Percentiles rank a stretch among this genome's conserved stretches.
Conservation (phyloP, 768 basidiomycete species). For the Russula ochroleuca region DNA sequence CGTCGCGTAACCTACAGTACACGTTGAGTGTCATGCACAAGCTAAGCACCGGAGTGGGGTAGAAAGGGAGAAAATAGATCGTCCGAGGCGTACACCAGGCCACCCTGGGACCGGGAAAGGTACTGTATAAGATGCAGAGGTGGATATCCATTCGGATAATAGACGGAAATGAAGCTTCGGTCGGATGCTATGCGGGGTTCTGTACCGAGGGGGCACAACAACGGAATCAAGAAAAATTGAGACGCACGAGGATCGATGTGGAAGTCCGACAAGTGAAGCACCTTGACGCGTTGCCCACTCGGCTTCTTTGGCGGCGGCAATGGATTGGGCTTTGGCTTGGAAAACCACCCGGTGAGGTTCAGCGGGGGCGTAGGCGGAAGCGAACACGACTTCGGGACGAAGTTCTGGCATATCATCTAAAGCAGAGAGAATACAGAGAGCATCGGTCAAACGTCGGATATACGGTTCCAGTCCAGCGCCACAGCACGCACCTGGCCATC, state of each 20-base stretch:
- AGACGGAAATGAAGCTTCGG: not conserved
- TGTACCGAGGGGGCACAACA: not conserved
- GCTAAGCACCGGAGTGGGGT: not conserved
- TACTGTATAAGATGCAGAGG: too few species aligned
- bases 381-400: conserved; percentile 49
- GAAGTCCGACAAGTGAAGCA: conserved; percentile 72
- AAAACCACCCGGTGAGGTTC: conserved; percentile 65
- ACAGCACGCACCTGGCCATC: conserved; percentile 57
- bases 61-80: not conserved
- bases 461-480: not conserved
- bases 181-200: not conserved
- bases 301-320: conserved; percentile 54
- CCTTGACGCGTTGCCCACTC: conserved; percentile 63
- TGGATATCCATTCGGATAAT: not conserved
- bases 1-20: conserved; percentile 53
- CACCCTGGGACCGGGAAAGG: not conserved
- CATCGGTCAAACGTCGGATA: not conserved
- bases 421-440: not conserved
- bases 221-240: not conserved
- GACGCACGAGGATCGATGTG: conserved; percentile 67
- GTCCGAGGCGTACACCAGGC: not conserved
- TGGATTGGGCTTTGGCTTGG: conserved; percentile 69
- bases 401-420: conserved; percentile 59
- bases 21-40: not conserved
- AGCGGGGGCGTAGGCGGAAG: conserved; percentile 55